Conservation (phyloP, 208 protist genomes). For the Crithidia bombi region DNA sequence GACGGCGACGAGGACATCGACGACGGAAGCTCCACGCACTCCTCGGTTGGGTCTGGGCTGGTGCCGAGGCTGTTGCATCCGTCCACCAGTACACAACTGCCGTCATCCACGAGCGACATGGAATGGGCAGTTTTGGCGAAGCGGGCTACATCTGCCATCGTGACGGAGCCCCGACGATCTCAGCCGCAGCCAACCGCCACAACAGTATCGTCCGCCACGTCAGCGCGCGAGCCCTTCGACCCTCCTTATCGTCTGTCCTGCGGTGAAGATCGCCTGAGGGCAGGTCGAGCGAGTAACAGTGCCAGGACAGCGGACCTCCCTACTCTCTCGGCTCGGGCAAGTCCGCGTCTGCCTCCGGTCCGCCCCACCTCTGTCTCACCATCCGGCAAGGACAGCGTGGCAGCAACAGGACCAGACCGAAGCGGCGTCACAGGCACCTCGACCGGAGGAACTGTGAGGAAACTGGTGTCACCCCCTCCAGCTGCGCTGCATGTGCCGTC, state of each 20-base stretch:
- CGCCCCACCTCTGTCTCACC: background rate
- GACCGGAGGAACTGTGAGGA: background rate
- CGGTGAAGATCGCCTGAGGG: background rate
- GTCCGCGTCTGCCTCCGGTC: slow-evolving; percentile 3
- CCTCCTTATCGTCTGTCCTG: background rate
- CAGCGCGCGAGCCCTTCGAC: background rate
- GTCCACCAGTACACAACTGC: background rate
- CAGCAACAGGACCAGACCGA: background rate
- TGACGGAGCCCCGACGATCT: background rate
- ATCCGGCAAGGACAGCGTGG: background rate
- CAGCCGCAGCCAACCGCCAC: background rate
- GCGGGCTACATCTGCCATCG: background rate
- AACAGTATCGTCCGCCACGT: too few relatives aligned
- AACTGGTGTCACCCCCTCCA: background rate
- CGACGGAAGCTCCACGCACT: slow-evolving; percentile 2
- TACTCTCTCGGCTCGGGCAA: background rate
- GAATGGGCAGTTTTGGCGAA: background rate
- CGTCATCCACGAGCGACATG: background rate
- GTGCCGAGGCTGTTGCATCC: background rate
- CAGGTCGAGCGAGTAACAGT: background rate
- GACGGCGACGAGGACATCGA: background rate
- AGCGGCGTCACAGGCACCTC: background rate
- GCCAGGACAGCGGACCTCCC: background rate
- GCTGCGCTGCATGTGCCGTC: background rate
- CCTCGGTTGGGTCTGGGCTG: background rate